phyloP scores from a whole-genome alignment of 768 basidiomycete genomes.

The Hygrocybe coccinea region DNA sequence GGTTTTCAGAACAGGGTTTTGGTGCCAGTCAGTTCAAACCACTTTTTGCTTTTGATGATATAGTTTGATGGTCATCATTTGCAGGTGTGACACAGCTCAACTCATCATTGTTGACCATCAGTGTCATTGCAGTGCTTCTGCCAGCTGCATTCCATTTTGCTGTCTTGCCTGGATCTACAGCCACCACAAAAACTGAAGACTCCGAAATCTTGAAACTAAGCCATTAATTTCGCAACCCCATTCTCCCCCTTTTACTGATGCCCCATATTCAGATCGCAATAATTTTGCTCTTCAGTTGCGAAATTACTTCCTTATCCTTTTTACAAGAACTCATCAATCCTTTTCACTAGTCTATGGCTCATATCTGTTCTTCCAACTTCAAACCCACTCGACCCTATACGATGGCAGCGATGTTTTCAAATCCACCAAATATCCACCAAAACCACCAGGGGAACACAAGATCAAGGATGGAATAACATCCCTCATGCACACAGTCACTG shows the following conservation, averaged over 20 bases:
- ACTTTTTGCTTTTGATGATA: constrained; percentile 14
- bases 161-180: constrained; percentile 11
- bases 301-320: not conserved
- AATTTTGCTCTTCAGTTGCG: constrained; percentile 69
- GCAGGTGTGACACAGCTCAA: constrained; percentile 63
- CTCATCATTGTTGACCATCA: constrained; percentile 69
- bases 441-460: constrained; percentile 13
- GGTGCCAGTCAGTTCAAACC: constrained; percentile 54
- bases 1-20: constrained; percentile 77
- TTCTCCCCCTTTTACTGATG: not conserved
- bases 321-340: not conserved
- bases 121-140: constrained; percentile 75
- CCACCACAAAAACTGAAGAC: constrained; percentile 29
- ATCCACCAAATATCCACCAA: constrained; percentile 32
- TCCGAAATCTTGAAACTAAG: constrained; percentile 60
- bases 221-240: constrained; percentile 27
- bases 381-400: constrained; percentile 70
- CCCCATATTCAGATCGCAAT: constrained; percentile 53
- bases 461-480: constrained; percentile 3
- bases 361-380: constrained; percentile 78
- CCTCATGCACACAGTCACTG: not conserved
- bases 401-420: constrained; percentile 33
- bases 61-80: not conserved
- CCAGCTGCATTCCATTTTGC: constrained; percentile 75
- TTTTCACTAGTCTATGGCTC: constrained; percentile 54